Percentiles rank a stretch among this genome's conserved stretches.
Evolutionary conservation across 2,329 filamentous ascomycete species (phyloP).

Genomic region (Calonectria fujianensis): DNA sequence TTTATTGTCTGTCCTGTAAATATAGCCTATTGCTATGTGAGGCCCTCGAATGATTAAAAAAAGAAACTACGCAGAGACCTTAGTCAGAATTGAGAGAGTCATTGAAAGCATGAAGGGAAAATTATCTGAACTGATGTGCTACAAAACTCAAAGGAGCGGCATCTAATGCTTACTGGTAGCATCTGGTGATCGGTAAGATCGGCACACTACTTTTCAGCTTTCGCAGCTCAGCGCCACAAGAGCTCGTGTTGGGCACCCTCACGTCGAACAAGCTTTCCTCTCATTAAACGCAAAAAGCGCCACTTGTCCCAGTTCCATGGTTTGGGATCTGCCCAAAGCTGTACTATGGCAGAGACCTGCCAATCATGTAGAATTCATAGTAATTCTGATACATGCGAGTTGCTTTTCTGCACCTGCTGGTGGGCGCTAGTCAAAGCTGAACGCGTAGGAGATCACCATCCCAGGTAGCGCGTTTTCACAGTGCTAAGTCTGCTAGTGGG

Average conservation of each 20-base stretch:
- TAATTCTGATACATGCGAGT: neutral
- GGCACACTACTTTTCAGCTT: conserved; percentile 13
- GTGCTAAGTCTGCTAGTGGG: neutral
- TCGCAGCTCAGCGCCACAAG: neutral
- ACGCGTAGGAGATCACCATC: neutral
- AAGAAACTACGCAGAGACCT: too few species aligned
- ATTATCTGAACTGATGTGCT: too few species aligned
- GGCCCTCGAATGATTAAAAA: too few species aligned
- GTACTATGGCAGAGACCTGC: neutral
- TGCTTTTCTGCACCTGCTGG: neutral
- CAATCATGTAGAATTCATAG: neutral
- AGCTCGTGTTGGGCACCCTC: neutral
- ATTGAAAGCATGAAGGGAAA: too few species aligned
- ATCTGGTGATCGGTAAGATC: neutral
- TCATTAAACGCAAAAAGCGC: conserved; percentile 14
- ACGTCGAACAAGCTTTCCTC: neutral
- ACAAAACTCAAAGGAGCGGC: too few species aligned
- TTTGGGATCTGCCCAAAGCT: neutral
- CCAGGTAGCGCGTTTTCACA: neutral
- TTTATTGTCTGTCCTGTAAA: too few species aligned
- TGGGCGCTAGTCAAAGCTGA: neutral
- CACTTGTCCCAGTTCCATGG: neutral
- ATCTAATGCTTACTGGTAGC: neutral
- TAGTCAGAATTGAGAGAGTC: too few species aligned
- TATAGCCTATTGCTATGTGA: too few species aligned